Percentiles rank a stretch among this genome's conserved stretches.
phyloP scores from a whole-genome alignment of 169 alveolate species.

The Plasmodium inui region DNA sequence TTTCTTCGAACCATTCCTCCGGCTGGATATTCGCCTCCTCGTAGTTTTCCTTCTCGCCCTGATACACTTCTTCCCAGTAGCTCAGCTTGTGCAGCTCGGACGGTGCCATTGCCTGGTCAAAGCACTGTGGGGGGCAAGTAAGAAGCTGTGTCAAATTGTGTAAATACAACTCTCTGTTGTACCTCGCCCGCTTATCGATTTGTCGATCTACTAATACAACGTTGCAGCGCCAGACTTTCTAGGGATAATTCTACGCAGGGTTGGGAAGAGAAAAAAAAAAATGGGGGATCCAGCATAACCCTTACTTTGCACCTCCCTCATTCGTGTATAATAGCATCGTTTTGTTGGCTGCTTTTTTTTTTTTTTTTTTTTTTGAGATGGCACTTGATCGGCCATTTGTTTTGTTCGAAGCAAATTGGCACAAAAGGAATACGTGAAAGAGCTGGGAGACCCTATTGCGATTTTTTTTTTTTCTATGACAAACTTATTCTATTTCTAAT shows the following conservation, averaged over 20 bases:
- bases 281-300: not conserved
- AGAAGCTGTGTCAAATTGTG: not conserved
- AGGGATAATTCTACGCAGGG: not conserved
- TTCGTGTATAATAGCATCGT: not conserved
- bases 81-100: conserved; percentile 56
- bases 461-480: not conserved
- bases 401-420: too few relatives aligned
- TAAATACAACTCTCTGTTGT: not conserved
- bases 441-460: too few relatives aligned
- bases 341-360: not conserved
- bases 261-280: not conserved
- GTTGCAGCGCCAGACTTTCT: not conserved
- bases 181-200: not conserved
- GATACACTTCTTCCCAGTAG: conserved; percentile 73
- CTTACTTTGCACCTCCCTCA: not conserved
- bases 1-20: conserved; percentile 76
- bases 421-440: too few relatives aligned
- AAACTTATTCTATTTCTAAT: too few relatives aligned
- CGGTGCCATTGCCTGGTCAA: not conserved
- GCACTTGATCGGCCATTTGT: not conserved
- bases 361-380: too few relatives aligned
- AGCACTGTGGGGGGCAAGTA: not conserved
- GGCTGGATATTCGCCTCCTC: conserved; percentile 51
- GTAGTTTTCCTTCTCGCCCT: conserved; percentile 54
- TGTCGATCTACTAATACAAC: not conserved